phyloP scores from a whole-genome alignment of 2,329 filamentous ascomycete genomes.

The Pseudocercospora crystallina region DNA sequence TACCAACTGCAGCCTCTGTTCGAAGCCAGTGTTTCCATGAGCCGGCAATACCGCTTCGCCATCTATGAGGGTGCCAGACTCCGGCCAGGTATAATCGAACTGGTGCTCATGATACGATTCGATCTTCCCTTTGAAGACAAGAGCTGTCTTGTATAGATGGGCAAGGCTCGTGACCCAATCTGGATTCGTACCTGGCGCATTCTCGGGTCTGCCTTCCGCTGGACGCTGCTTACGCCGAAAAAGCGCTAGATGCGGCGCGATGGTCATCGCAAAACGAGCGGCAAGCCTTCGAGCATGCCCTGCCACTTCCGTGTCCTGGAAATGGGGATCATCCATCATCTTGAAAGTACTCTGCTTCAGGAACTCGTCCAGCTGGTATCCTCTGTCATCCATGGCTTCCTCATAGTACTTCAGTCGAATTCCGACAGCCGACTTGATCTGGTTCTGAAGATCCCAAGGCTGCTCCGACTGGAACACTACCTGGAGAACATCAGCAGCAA shows the following conservation, averaged over 20 bases:
- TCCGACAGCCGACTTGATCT: not conserved
- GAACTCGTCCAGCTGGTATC: not conserved
- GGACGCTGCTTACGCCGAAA: no score
- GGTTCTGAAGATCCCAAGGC: not conserved
- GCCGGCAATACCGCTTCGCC: no score
- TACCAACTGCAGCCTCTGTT: no score
- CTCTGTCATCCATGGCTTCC: not conserved
- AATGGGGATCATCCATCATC: not conserved
- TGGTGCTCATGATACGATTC: not conserved
- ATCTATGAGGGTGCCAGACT: not conserved
- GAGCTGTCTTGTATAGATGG: not conserved
- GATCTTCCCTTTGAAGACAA: not conserved
- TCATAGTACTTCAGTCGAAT: not conserved
- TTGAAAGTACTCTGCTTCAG: not conserved
- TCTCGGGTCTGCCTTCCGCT: not conserved
- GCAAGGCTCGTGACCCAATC: not conserved
- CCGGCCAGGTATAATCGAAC: slow-evolving; percentile 2
- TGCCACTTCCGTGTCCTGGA: not conserved
- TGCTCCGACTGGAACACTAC: not conserved
- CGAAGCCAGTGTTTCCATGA: no score
- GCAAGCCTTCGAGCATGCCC: not conserved
- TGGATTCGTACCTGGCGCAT: not conserved
- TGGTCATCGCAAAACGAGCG: not conserved
- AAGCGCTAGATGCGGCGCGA: not conserved
- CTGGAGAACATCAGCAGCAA: not conserved